Conservation (phyloP, 352 stramenopile genomes). For the Saprolegnia parasitica region DNA sequence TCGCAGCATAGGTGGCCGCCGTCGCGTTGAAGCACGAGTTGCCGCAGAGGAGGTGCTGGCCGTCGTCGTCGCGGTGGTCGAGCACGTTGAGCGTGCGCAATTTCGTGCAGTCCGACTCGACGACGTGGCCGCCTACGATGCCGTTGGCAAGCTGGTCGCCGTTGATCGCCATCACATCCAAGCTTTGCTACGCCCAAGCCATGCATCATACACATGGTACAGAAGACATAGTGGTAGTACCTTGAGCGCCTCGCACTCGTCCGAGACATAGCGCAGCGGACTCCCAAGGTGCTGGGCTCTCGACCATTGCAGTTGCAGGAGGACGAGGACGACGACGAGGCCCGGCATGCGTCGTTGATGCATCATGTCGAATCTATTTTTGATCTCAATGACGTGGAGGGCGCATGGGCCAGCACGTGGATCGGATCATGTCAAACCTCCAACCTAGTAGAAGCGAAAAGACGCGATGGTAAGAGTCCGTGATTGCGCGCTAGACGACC, state of each 20-base stretch:
- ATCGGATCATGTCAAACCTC: no score
- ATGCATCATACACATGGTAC: neutral
- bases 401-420: no score
- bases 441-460: no score
- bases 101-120: constrained; percentile 55
- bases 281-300: constrained; percentile 12
- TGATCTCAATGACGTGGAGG: no score
- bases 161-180: constrained; percentile 44
- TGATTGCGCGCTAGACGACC: no score
- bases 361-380: no score
- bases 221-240: neutral
- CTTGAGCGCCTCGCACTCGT: constrained; percentile 24
- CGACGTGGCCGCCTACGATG: constrained; percentile 49
- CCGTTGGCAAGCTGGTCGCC: constrained; percentile 51
- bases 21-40: constrained; percentile 58
- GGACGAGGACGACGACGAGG: neutral
- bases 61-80: constrained; percentile 44
- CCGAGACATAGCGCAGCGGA: neutral
- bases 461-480: no score
- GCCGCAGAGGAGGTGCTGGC: constrained; percentile 51
- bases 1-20: constrained; percentile 54
- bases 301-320: neutral
- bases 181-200: neutral
- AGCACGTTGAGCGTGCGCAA: constrained; percentile 57
- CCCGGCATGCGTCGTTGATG: no score